Conservation (phyloP, 1,284 basidiomycete species). For the Grifola frondosa region DNA sequence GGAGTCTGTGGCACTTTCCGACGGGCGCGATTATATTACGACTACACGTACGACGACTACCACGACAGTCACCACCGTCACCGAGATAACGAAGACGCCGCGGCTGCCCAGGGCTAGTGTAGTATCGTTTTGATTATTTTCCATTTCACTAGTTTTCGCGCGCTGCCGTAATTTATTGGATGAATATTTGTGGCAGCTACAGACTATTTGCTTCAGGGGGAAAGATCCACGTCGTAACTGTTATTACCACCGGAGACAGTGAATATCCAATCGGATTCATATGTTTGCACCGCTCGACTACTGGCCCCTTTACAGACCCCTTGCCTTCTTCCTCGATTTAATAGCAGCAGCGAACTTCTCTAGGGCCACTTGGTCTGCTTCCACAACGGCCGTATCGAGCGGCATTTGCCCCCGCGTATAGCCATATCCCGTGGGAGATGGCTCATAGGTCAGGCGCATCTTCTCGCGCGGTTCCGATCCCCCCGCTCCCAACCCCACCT, state of each 20-base stretch:
- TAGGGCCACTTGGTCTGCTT: conserved; percentile 15
- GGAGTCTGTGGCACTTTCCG: conserved; percentile 26
- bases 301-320: too few species aligned
- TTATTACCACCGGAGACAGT: too few species aligned
- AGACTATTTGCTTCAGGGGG: too few species aligned
- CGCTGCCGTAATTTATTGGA: too few species aligned
- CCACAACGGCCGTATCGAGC: conserved; percentile 3
- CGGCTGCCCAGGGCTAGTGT: too few species aligned
- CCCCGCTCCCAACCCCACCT: conserved; percentile 17
- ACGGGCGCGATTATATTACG: conserved; percentile 21
- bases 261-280: too few species aligned
- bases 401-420: conserved; percentile 7
- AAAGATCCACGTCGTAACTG: too few species aligned
- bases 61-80: conserved; percentile 28
- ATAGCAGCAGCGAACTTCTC: conserved; percentile 3
- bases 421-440: conserved; percentile 14
- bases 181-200: too few species aligned
- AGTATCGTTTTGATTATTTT: too few species aligned
- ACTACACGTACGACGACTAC: conserved; percentile 28
- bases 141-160: too few species aligned
- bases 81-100: conserved; percentile 25
- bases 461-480: conserved; percentile 4
- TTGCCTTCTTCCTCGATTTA: not conserved
- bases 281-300: too few species aligned
- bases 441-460: conserved; percentile 17